Evolutionary conservation across 1,284 basidiomycete genomes (phyloP).

Genomic region (Boletus semigastroideus): DNA sequence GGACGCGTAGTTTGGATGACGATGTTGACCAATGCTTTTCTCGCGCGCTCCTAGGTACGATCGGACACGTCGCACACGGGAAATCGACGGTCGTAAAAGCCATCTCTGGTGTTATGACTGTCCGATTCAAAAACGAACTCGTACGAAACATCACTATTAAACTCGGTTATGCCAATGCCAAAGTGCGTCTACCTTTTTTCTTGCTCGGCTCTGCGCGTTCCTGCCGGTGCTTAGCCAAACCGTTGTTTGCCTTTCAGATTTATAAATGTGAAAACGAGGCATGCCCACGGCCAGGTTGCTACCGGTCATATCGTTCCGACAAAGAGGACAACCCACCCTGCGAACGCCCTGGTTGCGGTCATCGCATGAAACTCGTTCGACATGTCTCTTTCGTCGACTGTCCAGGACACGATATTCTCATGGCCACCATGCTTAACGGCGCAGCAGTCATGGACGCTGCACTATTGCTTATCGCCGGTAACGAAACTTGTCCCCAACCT

Average conservation of each 20-base stretch:
- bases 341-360: slow-evolving; percentile 89
- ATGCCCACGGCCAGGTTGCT: slow-evolving; percentile 93
- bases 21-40: slow-evolving; percentile 5
- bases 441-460: slow-evolving; percentile 99
- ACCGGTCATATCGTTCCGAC: slow-evolving; percentile 89
- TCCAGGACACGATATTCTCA: slow-evolving; percentile 94
- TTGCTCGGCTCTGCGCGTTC: neutral
- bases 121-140: slow-evolving; percentile 98
- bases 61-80: slow-evolving; percentile 97
- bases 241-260: slow-evolving; percentile 56
- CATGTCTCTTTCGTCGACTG: slow-evolving; percentile 98
- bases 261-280: slow-evolving; percentile 96
- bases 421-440: slow-evolving; percentile 99
- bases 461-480: slow-evolving; percentile 91
- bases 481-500: slow-evolving; percentile 98
- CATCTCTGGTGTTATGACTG: slow-evolving; percentile 98
- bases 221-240: slow-evolving; percentile 12
- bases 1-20: slow-evolving; percentile 2
- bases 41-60: slow-evolving; percentile 67
- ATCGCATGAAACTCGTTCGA: slow-evolving; percentile 87
- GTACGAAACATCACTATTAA: slow-evolving; percentile 99
- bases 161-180: slow-evolving; percentile 97
- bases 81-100: slow-evolving; percentile 99
- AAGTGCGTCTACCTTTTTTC: slow-evolving; percentile 54
- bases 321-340: slow-evolving; percentile 95